Evolutionary conservation across 2,329 filamentous ascomycete genomes (phyloP), one percentile per base, ranked within the genome.

Genomic region (Pseudogymnoascus sp.): DNA sequence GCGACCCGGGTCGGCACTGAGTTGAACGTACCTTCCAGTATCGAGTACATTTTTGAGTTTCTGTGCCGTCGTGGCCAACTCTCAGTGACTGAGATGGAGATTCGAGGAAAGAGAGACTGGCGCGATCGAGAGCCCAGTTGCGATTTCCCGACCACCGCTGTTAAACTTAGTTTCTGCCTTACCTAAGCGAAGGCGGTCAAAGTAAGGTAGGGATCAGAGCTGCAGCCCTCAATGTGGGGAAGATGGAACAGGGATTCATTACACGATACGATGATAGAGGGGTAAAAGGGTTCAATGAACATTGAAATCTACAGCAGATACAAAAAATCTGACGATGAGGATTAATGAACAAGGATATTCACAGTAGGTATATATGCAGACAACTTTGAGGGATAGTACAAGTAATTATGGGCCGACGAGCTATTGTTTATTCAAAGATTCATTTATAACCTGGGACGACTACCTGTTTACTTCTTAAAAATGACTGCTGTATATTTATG

Each of bases 91-190:
- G 28, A 56, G 50, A 56, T 56, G 50, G 50, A 33, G 25, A 56
- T 56, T 33, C 18, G 16, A 33, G 28, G 28, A 56, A 56, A 56
- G 50, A 56, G 50, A 33, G 50, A 56, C 50, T 56, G 50, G 28
- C 50, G 50, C 50, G 28, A 56, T 56, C 28, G 44, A 33, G 50
- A 56, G 50, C 50, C 50, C 28, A 33, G 16, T 56, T 56, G 50
- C 50, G 50, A 56, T 56, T 56, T 56, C 50, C 50, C 50, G 16
- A 33, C 50, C 25, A 16, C 25, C 25, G 16, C n/a, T 14, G 28
- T 56, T 56, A 56, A 56, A 56, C 50, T 35, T 56, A 56, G 50
- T 56, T 56, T 56, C 50, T 56, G 50, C 50, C 50, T 56, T 56
- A 56, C 50, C 50, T 56, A 56, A 56, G 50, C 50, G 50, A 56